Base-by-base conservation (phyloP, 192 early-diverging fungal species). In the Coemansia brasiliensis region DNA sequence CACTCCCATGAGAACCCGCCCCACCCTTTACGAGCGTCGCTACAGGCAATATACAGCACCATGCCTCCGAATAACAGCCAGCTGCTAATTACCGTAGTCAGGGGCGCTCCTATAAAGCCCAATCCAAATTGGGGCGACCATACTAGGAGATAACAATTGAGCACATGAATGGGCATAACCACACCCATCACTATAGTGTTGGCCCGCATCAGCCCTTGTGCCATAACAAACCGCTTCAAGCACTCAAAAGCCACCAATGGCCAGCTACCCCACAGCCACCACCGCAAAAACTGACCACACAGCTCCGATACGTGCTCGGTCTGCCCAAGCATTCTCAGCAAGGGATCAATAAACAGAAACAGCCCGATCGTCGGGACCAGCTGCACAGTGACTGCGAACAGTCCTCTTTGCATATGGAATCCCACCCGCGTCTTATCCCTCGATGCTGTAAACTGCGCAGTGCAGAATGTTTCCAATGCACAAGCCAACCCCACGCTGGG, bases 151-250 rank as follows among this genome's bases (percentile, higher is more conserved):
- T 67, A 71, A 44, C 68, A 67, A 39, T 46, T 64, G 42, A 60
- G 11, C 1, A 63, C 12, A 29, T 72, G 69, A 32, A 79, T 24
- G 4, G 76, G 76, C 44, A 66, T 67, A 0, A 79, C 69, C 4
- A 69, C 21, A 0, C 42, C 59, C 57, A 72, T 64, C 5, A 79
- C 66, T 59, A 57, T 58, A 0, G 76, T 73, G 27, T 80, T 82
- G 1, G 92, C 92, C 18, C 89, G 82, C 95, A 98, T 95, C 55
- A 89, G 88, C 48, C 92, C 94, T 76, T 98, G 95, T 0, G 88
- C 86, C 68, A 95, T 90, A 18, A 94, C 78, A 65, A 83, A 96
- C 32, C 91, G 83, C 64, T 93, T 90, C 21, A 93, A 65, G 55
- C 88, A 90, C 63, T 96, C 94, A 74, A 88, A 89, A 5, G 88